Evolutionary conservation across 2,329 filamentous ascomycete genomes (phyloP), one percentile per base, ranked within the genome.

Genomic region (Xenoacremonium recifei): DNA sequence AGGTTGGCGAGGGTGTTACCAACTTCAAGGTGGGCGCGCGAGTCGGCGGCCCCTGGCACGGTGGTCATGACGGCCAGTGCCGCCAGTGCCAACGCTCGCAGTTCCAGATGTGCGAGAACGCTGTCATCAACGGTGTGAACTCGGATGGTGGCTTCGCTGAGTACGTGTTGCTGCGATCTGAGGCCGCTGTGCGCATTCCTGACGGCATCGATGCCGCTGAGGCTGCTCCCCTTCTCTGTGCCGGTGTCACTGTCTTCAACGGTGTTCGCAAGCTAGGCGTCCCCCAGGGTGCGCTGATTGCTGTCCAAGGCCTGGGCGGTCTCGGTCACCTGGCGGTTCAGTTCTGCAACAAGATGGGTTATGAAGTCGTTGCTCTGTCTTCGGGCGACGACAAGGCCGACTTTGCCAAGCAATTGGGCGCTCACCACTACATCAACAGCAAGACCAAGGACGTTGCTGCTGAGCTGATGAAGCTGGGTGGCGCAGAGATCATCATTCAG

Each of bases 241-340:
- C 80, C 1, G 81, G 81, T 13, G 75, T 83, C n/a, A 84, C 79
- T 10, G 77, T 80, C 9, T 82, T 80, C 63, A 82, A 82, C 60
- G 64, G 68, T 15, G 74, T 82, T 38, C 73, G 78, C 48, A 77
- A 78, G 61, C 68, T 76, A 49, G 58, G 68, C 18, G 65, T 81
- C 33, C 67, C 72, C 52, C 71, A 75, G 42, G 78, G 78, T 9
- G 69, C 64, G n/a, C 47, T 74, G 1, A 73, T 82, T 1, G 79
- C 77, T 17, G 58, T 82, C 17, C 81, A 91, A 48, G 88, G 86
- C 12, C 71, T 92, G 3, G 82, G 89, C 37, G 88, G 87, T 2
- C 73, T 91, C 0, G 87, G 87, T 3, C 87, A 92, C 62, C 63
- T 92, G 21, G 87, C 85, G 0, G 81, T 91, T 21, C 86, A 90